A percentile compares a stretch with the other conserved stretches of the same genome.
Conservation (phyloP, 257 asterid species). For the Orobanche coerulescens region DNA sequence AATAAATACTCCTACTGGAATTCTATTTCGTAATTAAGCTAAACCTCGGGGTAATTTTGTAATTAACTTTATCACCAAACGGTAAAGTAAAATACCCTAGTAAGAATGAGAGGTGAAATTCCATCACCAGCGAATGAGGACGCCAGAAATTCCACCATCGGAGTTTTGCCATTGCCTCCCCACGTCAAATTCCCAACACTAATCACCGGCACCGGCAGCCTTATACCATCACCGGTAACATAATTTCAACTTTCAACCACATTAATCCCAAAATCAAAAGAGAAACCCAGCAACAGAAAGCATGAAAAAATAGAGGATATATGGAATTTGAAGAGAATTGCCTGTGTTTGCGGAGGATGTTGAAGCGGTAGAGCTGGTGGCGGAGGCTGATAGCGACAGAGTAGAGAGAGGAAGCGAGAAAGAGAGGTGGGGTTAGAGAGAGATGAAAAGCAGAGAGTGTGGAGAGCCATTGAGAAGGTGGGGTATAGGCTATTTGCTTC, state of each 20-base stretch:
- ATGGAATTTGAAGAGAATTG: constrained; percentile 5
- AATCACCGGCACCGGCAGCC: constrained; percentile 82
- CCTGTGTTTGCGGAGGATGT: constrained; percentile 46
- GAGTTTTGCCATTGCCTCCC: constrained; percentile 99
- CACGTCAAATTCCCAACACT: constrained; percentile 96
- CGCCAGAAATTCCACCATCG: constrained; percentile 87
- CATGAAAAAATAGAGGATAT: not conserved
- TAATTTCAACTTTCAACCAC: not conserved
- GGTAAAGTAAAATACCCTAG: constrained; percentile 47
- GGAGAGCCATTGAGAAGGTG: constrained; percentile 33
- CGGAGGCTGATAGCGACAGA: constrained; percentile 49
- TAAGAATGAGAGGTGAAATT: constrained; percentile 72
- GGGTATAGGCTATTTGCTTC: constrained; percentile 63
- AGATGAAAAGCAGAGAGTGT: constrained; percentile 43
- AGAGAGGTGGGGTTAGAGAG: constrained; percentile 70
- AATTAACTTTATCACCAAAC: not conserved
- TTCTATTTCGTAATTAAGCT: too few relatives aligned
- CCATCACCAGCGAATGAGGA: constrained; percentile 44
- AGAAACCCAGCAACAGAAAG: not conserved
- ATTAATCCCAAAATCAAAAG: not conserved
- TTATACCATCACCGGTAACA: constrained; percentile 15
- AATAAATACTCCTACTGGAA: too few relatives aligned
- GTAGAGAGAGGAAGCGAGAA: constrained; percentile 56
- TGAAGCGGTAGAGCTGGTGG: constrained; percentile 43
- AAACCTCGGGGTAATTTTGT: not conserved